Evolutionary conservation across 192 early-diverging fungal genomes (phyloP), one percentile per base, ranked within the genome.

Genomic region (Backusella australiensis): DNA sequence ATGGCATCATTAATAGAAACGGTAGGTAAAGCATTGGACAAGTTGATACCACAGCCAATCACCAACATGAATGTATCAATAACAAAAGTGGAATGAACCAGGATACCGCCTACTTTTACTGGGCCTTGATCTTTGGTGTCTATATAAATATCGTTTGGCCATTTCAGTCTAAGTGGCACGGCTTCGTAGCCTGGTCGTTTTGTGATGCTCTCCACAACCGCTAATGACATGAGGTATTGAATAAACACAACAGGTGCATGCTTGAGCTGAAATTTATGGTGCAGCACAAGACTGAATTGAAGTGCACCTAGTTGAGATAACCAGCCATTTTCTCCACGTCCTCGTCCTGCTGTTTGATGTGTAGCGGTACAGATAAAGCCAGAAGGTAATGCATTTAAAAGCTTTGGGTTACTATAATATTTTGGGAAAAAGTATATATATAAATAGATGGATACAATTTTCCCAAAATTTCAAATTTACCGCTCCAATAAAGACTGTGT

Each of bases 81-180:
- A 53, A 85, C 80, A 83, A 89, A 95, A 42, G 90, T 91, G 3
- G 93, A 95, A 77, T 92, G 94, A 38, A 97, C 93, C 36, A 99
- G 82, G 4, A 98, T 89, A 3, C 98, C 96, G 68, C 97, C 96
- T 59, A 99, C 78, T 67, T 83, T 91, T 85, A 96, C 96, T 71
- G 89, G 77, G 44, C 80, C 79, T 17, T 85, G 81, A 19, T 78
- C 63, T 76, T 49, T 49, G 5, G 46, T 38, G 69, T 89, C 80
- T 2, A 88, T 92, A 82, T 99, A 99, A 35, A 99, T 88, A 78
- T 99, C 98, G 77, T 99, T 99, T 46, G 98, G 98, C 98, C 98
- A 99, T 83, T 99, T 99, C 59, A 99, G 82, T 49, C 88, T 87
- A 71, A 99, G 79, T 0, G 95, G 94, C 17, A 97, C 77, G 19